These are phyloP conservation scores for Urostyla sp. DNA, from an alignment of 73 alveolate genomes.

Conservation along the genomic window DNA sequence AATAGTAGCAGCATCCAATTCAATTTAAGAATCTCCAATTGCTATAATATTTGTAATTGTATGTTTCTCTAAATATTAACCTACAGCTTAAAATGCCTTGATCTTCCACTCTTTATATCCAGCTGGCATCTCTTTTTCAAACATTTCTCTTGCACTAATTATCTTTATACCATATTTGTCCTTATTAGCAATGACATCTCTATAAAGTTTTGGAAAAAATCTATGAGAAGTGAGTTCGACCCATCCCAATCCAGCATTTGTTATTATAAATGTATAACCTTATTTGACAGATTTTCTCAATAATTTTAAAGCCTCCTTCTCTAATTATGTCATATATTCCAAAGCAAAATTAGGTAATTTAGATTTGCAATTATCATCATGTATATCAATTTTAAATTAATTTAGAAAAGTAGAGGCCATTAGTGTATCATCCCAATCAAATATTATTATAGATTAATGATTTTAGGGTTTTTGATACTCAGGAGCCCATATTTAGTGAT, in stretches of 20 bases:
- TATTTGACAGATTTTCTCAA: background rate
- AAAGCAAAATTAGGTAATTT: background rate
- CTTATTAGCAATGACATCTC: conserved; percentile 9
- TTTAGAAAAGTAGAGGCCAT: conserved; percentile 68
- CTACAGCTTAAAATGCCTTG: conserved; percentile 90
- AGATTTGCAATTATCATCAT: background rate
- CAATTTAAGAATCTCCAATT: conserved; percentile 97
- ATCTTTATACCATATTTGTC: conserved; percentile 68
- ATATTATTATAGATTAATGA: conserved; percentile 67
- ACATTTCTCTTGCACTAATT: conserved; percentile 89
- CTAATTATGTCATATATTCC: background rate
- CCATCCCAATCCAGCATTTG: conserved; percentile 99
- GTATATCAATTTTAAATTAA: conserved; percentile 36
- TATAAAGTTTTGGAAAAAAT: conserved; percentile 72
- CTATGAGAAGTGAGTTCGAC: conserved; percentile 90
- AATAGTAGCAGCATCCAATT: conserved; percentile 96
- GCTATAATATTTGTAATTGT: conserved; percentile 93
- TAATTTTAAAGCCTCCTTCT: background rate
- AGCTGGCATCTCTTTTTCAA: conserved; percentile 91
- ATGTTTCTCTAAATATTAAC: conserved; percentile 68
- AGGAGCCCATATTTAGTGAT: conserved; percentile 59
- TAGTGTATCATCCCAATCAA: conserved; percentile 82
- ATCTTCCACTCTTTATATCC: conserved; percentile 87
- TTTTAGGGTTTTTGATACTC: conserved; percentile 57
- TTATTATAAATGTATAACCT: conserved; percentile 89